A percentile compares a stretch with the other conserved stretches of the same genome.
Evolutionary conservation across 2,329 filamentous ascomycete species (phyloP).

Genomic region (Venturia aucupariae): DNA sequence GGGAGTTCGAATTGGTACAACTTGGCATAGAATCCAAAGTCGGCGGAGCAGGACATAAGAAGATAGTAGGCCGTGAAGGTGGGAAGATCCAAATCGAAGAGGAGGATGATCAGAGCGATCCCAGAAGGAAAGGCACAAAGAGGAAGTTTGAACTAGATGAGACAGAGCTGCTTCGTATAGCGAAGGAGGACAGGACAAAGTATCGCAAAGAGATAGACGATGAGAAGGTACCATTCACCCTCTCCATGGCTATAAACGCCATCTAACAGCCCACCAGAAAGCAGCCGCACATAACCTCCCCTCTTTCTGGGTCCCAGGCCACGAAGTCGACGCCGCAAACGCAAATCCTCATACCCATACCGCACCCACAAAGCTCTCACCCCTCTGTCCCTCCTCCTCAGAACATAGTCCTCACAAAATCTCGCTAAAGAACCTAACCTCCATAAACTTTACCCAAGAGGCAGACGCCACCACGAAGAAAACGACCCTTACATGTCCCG

Average conservation of each 20-base stretch:
- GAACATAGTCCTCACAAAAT: constrained; percentile 60
- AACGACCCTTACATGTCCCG: constrained; percentile 59
- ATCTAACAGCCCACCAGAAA: constrained; percentile 20
- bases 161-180: constrained; percentile 63
- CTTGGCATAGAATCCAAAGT: constrained; percentile 41
- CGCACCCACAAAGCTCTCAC: constrained; percentile 55
- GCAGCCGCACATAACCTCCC: constrained; percentile 60
- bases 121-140: constrained; percentile 44
- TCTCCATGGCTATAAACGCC: background rate
- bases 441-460: constrained; percentile 69
- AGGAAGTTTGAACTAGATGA: constrained; percentile 76
- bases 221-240: constrained; percentile 49
- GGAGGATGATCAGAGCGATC: constrained; percentile 20
- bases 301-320: constrained; percentile 87
- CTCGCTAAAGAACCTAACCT: constrained; percentile 67
- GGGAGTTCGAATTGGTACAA: constrained; percentile 78
- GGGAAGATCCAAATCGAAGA: constrained; percentile 24
- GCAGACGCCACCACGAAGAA: constrained; percentile 43
- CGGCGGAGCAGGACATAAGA: constrained; percentile 22
- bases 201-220: constrained; percentile 61
- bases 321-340: constrained; percentile 50
- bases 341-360: constrained; percentile 42
- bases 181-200: constrained; percentile 58
- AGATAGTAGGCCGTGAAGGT: constrained; percentile 29
- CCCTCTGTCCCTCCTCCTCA: constrained; percentile 67